Conservation (phyloP, 129 eudicot genomes). For the Silybum marianum region DNA sequence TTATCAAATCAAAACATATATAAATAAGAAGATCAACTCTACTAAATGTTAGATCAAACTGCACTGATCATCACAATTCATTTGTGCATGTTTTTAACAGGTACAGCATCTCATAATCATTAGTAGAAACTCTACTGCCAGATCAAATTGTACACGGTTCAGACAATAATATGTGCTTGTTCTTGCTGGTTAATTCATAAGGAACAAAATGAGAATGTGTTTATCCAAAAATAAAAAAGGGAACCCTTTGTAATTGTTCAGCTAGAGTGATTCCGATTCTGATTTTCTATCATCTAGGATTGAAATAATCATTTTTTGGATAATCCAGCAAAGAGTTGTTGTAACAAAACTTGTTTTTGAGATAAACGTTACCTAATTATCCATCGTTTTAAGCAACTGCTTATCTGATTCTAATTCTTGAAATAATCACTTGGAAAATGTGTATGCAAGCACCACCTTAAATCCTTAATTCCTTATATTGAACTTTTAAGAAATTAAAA, state of each 20-base stretch:
- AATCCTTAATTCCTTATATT: too few species aligned
- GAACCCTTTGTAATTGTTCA: not conserved
- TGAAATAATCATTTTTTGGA: not conserved
- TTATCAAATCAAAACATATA: slow-evolving; percentile 2
- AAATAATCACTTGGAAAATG: too few species aligned
- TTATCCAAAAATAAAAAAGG: not conserved
- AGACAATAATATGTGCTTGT: not conserved
- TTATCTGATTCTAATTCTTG: too few species aligned
- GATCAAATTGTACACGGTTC: not conserved
- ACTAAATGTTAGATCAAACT: not conserved
- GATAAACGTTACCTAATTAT: too few species aligned
- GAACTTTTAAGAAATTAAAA: too few species aligned
- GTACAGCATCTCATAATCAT: too few species aligned
- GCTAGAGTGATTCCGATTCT: not conserved
- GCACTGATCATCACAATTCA: not conserved
- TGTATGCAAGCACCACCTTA: too few species aligned
- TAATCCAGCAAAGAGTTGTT: too few species aligned
- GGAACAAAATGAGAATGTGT: not conserved
- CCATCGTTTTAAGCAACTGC: too few species aligned
- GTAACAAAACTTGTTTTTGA: too few species aligned
- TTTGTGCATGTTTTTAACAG: too few species aligned
- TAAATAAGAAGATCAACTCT: not conserved
- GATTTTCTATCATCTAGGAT: not conserved
- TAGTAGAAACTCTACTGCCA: not conserved
- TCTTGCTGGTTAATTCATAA: not conserved